phyloP scores from a whole-genome alignment of 306 rosid genomes.

The Inga leiocalycina region DNA sequence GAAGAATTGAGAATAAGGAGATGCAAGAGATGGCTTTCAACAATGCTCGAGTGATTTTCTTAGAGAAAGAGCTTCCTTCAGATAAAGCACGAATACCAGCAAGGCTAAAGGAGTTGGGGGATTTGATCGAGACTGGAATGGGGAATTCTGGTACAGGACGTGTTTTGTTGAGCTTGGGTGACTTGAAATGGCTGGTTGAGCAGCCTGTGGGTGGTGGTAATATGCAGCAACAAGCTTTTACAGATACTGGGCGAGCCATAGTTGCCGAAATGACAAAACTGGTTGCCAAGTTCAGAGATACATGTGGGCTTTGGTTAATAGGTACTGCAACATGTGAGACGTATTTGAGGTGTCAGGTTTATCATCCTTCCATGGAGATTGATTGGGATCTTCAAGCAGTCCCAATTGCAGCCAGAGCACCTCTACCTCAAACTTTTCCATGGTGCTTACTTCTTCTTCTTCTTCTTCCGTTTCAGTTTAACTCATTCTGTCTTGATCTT shows the following conservation, averaged over 20 bases:
- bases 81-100: slow-evolving; percentile 55
- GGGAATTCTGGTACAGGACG: slow-evolving; percentile 50
- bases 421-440: slow-evolving; percentile 65
- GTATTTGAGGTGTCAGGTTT: slow-evolving; percentile 74
- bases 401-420: slow-evolving; percentile 67
- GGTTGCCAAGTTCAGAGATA: slow-evolving; percentile 48
- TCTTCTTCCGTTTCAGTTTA: background rate
- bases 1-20: slow-evolving; percentile 72
- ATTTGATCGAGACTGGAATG: slow-evolving; percentile 60
- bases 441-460: slow-evolving; percentile 48
- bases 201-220: slow-evolving; percentile 37
- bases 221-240: slow-evolving; percentile 47
- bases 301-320: slow-evolving; percentile 54
- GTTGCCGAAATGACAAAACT: slow-evolving; percentile 67
- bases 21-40: slow-evolving; percentile 55
- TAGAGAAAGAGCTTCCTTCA: slow-evolving; percentile 70
- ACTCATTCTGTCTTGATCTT: background rate
- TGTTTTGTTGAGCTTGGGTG: slow-evolving; percentile 78
- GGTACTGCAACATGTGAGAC: slow-evolving; percentile 82
- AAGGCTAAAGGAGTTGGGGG: slow-evolving; percentile 64
- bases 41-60: slow-evolving; percentile 57
- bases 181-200: slow-evolving; percentile 89
- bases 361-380: slow-evolving; percentile 75
- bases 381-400: slow-evolving; percentile 80
- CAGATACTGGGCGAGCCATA: slow-evolving; percentile 58